Percentiles rank a stretch among this genome's conserved stretches.
Evolutionary conservation across 257 asterid species (phyloP).

Genomic region (Lavandula angustifolia): DNA sequence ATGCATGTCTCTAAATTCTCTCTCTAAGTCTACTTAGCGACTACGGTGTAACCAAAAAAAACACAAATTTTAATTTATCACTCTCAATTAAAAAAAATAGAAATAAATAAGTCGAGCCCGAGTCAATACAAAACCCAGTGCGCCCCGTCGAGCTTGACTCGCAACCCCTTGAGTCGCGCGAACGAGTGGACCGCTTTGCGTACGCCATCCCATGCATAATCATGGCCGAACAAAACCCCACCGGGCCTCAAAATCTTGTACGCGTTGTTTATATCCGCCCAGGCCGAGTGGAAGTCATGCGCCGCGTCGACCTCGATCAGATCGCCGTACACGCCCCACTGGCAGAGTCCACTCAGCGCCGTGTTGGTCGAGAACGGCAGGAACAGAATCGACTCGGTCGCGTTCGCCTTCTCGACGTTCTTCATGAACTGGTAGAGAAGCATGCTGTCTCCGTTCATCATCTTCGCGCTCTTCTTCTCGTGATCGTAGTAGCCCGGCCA

Average conservation of each 20-base stretch:
- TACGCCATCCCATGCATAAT: slow-evolving; percentile 14
- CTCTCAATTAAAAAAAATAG: too few relatives aligned
- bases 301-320: slow-evolving; percentile 62
- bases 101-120: too few relatives aligned
- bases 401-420: slow-evolving; percentile 47
- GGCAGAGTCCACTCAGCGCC: slow-evolving; percentile 47
- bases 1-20: too few relatives aligned
- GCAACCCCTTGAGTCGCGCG: slow-evolving; percentile 10
- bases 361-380: slow-evolving; percentile 58
- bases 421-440: slow-evolving; percentile 66
- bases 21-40: too few relatives aligned
- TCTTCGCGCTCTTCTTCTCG: slow-evolving; percentile 39
- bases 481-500: slow-evolving; percentile 61
- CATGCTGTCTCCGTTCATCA: slow-evolving; percentile 57
- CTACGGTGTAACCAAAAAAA: too few relatives aligned
- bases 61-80: too few relatives aligned
- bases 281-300: slow-evolving; percentile 59
- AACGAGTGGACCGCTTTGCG: slow-evolving; percentile 16
- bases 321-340: slow-evolving; percentile 57
- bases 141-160: slow-evolving; percentile 11
- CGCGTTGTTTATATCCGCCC: slow-evolving; percentile 56
- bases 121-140: slow-evolving; percentile 11
- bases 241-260: slow-evolving; percentile 50
- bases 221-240: slow-evolving; percentile 28
- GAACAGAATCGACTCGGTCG: slow-evolving; percentile 34